These are phyloP conservation scores for Dendryphion nanum DNA, from an alignment of 2,329 filamentous ascomycete genomes.

Conservation along the genomic window DNA sequence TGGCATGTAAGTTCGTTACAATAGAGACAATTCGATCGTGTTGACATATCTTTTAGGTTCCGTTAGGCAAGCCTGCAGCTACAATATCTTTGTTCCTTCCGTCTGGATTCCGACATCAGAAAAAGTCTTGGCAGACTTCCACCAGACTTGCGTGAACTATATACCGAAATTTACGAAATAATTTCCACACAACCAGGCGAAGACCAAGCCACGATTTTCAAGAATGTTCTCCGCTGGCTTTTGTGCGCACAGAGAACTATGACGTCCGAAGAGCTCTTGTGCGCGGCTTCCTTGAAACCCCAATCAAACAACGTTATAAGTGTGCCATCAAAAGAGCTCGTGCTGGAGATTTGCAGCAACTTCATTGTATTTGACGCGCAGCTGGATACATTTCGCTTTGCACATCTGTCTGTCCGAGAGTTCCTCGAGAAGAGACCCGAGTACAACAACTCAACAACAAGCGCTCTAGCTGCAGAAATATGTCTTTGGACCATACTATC, in stretches of 20 bases:
- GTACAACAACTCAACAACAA: conserved; percentile 4
- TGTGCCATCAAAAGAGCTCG: conserved; percentile 8
- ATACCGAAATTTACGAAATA: conserved; percentile 8
- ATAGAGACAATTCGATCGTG: too few relatives aligned
- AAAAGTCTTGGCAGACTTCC: conserved; percentile 20
- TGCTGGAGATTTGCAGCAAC: conserved; percentile 25
- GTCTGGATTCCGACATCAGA: conserved; percentile 17
- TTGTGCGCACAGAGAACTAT: neutral
- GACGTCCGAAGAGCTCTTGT: neutral
- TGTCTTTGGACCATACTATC: conserved; percentile 10
- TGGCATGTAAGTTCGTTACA: conserved; percentile 25
- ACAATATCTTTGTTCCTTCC: conserved; percentile 21
- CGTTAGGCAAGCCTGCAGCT: conserved; percentile 32
- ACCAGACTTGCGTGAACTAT: conserved; percentile 9
- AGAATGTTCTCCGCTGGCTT: neutral
- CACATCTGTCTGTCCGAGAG: conserved; percentile 32
- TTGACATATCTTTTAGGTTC: conserved; percentile 25
- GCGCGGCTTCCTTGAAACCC: neutral
- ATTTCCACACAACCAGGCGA: neutral
- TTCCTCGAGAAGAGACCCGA: conserved; percentile 18
- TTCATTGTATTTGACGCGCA: conserved; percentile 25
- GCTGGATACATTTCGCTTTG: conserved; percentile 26
- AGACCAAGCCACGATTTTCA: neutral
- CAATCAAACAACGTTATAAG: neutral
- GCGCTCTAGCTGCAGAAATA: conserved; percentile 10